A percentile compares a stretch with the other conserved stretches of the same genome.
Conservation (phyloP, 495 filamentous ascomycete genomes). For the Cercophora samala region DNA sequence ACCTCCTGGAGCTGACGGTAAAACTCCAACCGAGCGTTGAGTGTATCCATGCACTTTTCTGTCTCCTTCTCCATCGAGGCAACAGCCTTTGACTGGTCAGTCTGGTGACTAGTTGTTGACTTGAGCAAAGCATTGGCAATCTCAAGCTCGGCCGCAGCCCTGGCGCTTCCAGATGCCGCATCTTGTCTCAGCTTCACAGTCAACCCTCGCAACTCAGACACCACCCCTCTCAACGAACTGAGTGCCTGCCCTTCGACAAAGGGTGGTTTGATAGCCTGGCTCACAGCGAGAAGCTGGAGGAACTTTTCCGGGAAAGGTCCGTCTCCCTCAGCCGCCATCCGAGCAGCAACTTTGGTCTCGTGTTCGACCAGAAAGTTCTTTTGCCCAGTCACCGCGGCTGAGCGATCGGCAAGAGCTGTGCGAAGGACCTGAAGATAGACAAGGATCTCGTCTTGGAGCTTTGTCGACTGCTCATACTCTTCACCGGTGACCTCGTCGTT, state of each 20-base stretch:
- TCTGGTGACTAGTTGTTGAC: constrained; percentile 56
- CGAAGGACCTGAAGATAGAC: constrained; percentile 76
- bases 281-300: constrained; percentile 55
- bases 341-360: constrained; percentile 59
- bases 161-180: constrained; percentile 55
- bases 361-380: constrained; percentile 75
- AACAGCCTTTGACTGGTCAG: constrained; percentile 61
- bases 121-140: constrained; percentile 55
- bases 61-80: constrained; percentile 65
- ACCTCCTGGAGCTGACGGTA: constrained; percentile 85
- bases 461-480: constrained; percentile 84
- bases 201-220: constrained; percentile 65
- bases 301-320: constrained; percentile 71
- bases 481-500: constrained; percentile 73
- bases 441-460: constrained; percentile 77
- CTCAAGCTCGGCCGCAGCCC: constrained; percentile 61
- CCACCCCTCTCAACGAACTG: constrained; percentile 64
- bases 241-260: constrained; percentile 38
- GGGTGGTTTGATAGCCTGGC: constrained; percentile 56
- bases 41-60: constrained; percentile 68
- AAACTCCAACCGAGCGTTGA: constrained; percentile 80
- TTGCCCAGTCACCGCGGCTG: constrained; percentile 69
- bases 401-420: constrained; percentile 71
- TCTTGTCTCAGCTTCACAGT: constrained; percentile 60
- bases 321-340: constrained; percentile 56